Evolutionary conservation across 2,329 filamentous ascomycete species (phyloP).

Genomic region (Thielaviopsis ethacetica): DNA sequence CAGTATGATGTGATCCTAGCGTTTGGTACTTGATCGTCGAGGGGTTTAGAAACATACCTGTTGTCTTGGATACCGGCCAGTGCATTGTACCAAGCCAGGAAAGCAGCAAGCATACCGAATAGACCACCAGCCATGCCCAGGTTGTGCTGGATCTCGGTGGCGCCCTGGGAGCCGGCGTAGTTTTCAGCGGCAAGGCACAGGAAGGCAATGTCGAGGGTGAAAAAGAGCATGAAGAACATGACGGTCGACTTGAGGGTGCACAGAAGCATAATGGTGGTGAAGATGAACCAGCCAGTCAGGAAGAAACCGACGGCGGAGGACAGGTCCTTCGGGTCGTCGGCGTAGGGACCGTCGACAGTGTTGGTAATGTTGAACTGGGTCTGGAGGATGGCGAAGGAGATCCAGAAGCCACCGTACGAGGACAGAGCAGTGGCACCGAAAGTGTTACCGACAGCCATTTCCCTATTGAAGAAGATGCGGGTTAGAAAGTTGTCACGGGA

Average conservation of each 20-base stretch:
- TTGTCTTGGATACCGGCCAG: constrained; percentile 65
- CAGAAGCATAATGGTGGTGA: constrained; percentile 57
- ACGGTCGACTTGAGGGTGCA: constrained; percentile 63
- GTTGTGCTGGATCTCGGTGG: constrained; percentile 25
- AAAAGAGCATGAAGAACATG: constrained; percentile 64
- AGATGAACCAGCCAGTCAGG: constrained; percentile 70
- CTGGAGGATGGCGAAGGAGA: constrained; percentile 55
- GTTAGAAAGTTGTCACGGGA: no score
- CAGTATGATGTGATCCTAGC: constrained; percentile 17
- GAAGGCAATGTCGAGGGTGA: constrained; percentile 61
- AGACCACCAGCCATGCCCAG: constrained; percentile 57
- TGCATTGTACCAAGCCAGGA: constrained; percentile 77
- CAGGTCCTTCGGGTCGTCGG: constrained; percentile 27
- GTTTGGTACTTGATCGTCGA: background rate
- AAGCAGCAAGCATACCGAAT: constrained; percentile 68
- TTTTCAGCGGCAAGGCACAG: constrained; percentile 53
- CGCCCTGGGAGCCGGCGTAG: constrained; percentile 36
- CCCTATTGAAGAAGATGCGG: constrained; percentile 31
- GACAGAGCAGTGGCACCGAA: constrained; percentile 70
- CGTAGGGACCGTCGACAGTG: constrained; percentile 28
- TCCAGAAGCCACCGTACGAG: constrained; percentile 76
- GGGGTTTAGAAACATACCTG: constrained; percentile 38
- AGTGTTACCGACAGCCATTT: constrained; percentile 77
- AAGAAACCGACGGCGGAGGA: constrained; percentile 55
- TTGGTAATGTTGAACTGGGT: constrained; percentile 46